A percentile compares a stretch with the other conserved stretches of the same genome.
Evolutionary conservation across 2,329 filamentous ascomycete species (phyloP).

Genomic region (Ceratocystis lukuohia): DNA sequence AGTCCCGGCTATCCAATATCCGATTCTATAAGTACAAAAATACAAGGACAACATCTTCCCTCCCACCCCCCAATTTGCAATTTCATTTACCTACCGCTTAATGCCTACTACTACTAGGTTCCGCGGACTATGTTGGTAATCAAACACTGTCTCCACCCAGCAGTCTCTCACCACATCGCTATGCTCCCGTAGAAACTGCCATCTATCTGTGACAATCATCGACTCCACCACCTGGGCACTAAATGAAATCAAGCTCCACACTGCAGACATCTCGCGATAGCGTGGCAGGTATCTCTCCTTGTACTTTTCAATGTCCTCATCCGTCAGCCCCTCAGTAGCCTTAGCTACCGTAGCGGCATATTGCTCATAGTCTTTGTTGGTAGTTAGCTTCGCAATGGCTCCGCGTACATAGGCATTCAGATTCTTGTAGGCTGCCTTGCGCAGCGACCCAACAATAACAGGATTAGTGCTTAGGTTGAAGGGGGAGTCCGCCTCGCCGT

Average conservation of each 20-base stretch:
- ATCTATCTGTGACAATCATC: slow-evolving; percentile 79
- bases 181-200: slow-evolving; percentile 75
- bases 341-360: slow-evolving; percentile 48
- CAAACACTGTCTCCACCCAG: slow-evolving; percentile 92
- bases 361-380: slow-evolving; percentile 41
- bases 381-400: slow-evolving; percentile 61
- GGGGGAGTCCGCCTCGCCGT: slow-evolving; percentile 26
- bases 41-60: background rate
- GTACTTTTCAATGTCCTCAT: slow-evolving; percentile 63
- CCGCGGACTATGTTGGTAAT: slow-evolving; percentile 70
- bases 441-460: slow-evolving; percentile 73
- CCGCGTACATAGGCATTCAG: slow-evolving; percentile 69
- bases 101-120: slow-evolving; percentile 90
- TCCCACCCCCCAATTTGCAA: background rate
- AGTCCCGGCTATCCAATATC: background rate
- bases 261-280: slow-evolving; percentile 69
- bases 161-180: slow-evolving; percentile 52
- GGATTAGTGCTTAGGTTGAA: slow-evolving; percentile 54
- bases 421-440: slow-evolving; percentile 64
- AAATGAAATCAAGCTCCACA: slow-evolving; percentile 95
- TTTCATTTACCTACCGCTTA: slow-evolving; percentile 41
- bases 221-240: slow-evolving; percentile 82
- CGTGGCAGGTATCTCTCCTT: slow-evolving; percentile 48
- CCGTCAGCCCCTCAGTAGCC: slow-evolving; percentile 55
- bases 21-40: background rate